Base-by-base conservation (phyloP, 73 alveolate species). In the Symbiodinium pilosum region DNA sequence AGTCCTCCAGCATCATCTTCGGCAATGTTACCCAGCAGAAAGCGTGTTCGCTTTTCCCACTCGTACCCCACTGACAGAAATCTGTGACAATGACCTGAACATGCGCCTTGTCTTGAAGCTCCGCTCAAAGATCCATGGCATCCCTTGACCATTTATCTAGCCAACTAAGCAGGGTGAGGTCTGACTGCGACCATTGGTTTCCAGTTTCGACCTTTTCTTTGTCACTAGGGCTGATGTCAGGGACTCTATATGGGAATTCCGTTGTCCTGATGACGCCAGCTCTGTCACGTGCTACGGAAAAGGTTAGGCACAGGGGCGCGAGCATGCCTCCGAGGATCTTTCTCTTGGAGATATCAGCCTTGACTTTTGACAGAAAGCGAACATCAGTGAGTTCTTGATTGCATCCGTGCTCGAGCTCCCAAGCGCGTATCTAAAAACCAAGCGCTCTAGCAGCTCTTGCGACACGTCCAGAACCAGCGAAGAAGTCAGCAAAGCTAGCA, bases 271-370 rank as follows among this genome's bases (percentile, higher is more conserved):
- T 54, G 20, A 59, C 71, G 1, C 38, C n/a, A 0, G 94, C 59
- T 0, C 94, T 59, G n/a, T 87, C 94, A 2, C 94, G 84, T 0
- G 94, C 86, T 0, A 56, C 86, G 2, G 94, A 54, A 59, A 87
- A 87, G 11, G 86, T 39, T 11, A 43, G 7, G 69, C 94, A 87
- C 36, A 86, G 94, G 0, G 86, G 71, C 8, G 86, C 94, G 4
- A 87, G n/a, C 94, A 87, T 87, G 6, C 71, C 94, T 3, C 86
- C 73, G 3, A 87, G 18, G 3, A 87, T 86, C n/a, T 39, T 4
- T 2, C 30, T 1, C 3, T 39, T 4, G 43, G 9, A 3, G 68
- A 87, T 87, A 68, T 34, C 71, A 0, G 3, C 43, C 38, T 20
- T 8, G 32, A 87, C 2, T n/a, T 28, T 9, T 4, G 73, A 32